Evolutionary conservation across 108 stramenopile genomes (phyloP).

Genomic region (Discostella pseudostelligera): DNA sequence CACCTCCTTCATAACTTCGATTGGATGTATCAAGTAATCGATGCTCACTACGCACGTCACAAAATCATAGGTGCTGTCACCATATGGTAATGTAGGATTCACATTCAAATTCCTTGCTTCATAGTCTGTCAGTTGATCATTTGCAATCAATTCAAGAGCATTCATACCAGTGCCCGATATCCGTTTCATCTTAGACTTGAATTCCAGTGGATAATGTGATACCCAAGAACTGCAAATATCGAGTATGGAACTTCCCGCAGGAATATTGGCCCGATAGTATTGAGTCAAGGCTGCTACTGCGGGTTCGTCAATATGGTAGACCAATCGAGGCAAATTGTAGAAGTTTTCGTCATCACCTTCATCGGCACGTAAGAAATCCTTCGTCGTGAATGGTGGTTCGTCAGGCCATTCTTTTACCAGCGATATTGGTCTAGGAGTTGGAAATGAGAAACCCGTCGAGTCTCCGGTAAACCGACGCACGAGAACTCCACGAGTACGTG

Average conservation of each 20-base stretch:
- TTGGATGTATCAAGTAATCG: slow-evolving; percentile 89
- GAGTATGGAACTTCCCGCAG: slow-evolving; percentile 67
- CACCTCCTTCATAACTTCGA: slow-evolving; percentile 87
- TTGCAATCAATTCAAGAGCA: slow-evolving; percentile 80
- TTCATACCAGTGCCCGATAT: slow-evolving; percentile 91
- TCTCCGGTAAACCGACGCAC: slow-evolving; percentile 83
- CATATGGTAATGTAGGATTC: slow-evolving; percentile 71
- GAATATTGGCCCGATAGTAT: slow-evolving; percentile 88
- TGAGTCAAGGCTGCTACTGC: slow-evolving; percentile 82
- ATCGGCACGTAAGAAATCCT: slow-evolving; percentile 89
- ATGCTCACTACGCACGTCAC: slow-evolving; percentile 95
- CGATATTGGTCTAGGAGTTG: slow-evolving; percentile 52
- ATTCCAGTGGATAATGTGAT: slow-evolving; percentile 77
- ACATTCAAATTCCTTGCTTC: slow-evolving; percentile 85
- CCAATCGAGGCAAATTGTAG: slow-evolving; percentile 85
- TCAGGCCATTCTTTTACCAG: slow-evolving; percentile 87
- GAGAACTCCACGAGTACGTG: slow-evolving; percentile 71
- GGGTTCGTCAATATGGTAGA: slow-evolving; percentile 93
- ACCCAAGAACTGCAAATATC: slow-evolving; percentile 98
- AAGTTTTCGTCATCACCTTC: slow-evolving; percentile 77
- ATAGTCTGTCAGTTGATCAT: slow-evolving; percentile 92
- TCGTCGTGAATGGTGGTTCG: slow-evolving; percentile 65
- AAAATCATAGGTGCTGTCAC: slow-evolving; percentile 83
- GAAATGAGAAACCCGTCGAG: slow-evolving; percentile 75
- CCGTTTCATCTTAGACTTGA: slow-evolving; percentile 67